Evolutionary conservation across 1,284 basidiomycete species (phyloP).

Genomic region (Pseudozyma sp.): DNA sequence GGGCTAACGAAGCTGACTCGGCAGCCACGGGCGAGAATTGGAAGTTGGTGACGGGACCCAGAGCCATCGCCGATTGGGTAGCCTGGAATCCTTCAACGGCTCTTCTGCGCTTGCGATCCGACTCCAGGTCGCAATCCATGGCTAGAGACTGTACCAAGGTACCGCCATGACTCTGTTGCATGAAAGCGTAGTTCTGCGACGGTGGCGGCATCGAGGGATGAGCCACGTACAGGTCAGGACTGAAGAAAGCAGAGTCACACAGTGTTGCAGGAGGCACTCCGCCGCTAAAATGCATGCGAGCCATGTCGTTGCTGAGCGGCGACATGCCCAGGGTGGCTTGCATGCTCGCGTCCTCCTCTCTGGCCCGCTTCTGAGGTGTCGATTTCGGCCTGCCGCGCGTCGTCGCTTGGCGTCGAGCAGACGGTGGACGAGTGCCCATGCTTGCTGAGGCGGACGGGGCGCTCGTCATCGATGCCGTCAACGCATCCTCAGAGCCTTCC

Average conservation of each 20-base stretch:
- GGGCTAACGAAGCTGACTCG: conserved; percentile 5
- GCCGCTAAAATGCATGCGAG: conserved; percentile 37
- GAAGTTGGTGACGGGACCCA: conserved; percentile 28
- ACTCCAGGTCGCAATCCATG: conserved; percentile 12
- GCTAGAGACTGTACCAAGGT: not conserved
- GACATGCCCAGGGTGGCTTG: conserved; percentile 28
- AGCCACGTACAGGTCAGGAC: conserved; percentile 11
- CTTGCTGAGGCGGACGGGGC: not conserved
- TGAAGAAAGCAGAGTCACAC: conserved; percentile 18
- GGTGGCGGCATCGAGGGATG: conserved; percentile 11
- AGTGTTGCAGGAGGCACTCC: conserved; percentile 2
- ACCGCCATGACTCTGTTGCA: conserved; percentile 2
- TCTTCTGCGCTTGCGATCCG: conserved; percentile 33
- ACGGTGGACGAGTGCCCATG: not conserved
- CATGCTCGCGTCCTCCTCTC: conserved; percentile 16
- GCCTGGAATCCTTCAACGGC: conserved; percentile 9
- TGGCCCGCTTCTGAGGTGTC: conserved; percentile 30
- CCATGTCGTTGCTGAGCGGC: conserved; percentile 41
- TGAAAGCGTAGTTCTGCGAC: conserved; percentile 9
- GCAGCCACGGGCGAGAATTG: conserved; percentile 10
- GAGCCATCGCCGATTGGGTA: conserved; percentile 16
- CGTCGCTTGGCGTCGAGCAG: conserved; percentile 19
- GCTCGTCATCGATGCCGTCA: not conserved
- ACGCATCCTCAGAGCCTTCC: not conserved
- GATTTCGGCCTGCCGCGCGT: conserved; percentile 18